phyloP scores from a whole-genome alignment of 2,329 filamentous ascomycete species.

The Hirsutella thompsonii region DNA sequence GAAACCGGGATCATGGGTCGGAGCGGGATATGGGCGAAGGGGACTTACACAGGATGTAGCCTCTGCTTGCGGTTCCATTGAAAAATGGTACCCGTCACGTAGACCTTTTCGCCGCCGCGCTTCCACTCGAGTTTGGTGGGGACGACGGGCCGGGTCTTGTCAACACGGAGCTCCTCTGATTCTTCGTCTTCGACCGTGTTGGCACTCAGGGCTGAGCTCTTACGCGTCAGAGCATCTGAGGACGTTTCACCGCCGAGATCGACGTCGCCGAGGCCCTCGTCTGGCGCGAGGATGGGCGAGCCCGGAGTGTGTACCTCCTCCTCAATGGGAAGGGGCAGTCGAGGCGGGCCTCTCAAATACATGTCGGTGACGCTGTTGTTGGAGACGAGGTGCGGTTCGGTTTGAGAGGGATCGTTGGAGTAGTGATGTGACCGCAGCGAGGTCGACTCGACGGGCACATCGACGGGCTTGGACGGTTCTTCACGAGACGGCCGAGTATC shows the following conservation, averaged over 20 bases:
- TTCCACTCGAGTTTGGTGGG: constrained; percentile 81
- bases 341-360: constrained; percentile 63
- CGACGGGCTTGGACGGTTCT: constrained; percentile 42
- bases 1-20: not conserved
- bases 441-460: constrained; percentile 34
- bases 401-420: constrained; percentile 8
- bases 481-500: constrained; percentile 14
- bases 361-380: constrained; percentile 50
- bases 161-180: constrained; percentile 61
- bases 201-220: constrained; percentile 46
- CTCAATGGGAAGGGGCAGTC: constrained; percentile 84
- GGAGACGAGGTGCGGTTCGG: constrained; percentile 31
- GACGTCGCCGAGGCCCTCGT: constrained; percentile 42
- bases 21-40: not conserved
- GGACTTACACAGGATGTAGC: constrained; percentile 71
- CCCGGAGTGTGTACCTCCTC: constrained; percentile 83
- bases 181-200: constrained; percentile 64
- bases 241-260: constrained; percentile 34
- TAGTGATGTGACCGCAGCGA: constrained; percentile 19
- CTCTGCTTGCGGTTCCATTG: constrained; percentile 94
- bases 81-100: constrained; percentile 94
- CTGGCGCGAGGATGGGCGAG: constrained; percentile 71
- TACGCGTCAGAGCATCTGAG: constrained; percentile 35
- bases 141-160: constrained; percentile 65
- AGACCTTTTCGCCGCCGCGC: constrained; percentile 73